Evolutionary conservation across 2,329 filamentous ascomycete species (phyloP).

Genomic region (Fusarium sp.): DNA sequence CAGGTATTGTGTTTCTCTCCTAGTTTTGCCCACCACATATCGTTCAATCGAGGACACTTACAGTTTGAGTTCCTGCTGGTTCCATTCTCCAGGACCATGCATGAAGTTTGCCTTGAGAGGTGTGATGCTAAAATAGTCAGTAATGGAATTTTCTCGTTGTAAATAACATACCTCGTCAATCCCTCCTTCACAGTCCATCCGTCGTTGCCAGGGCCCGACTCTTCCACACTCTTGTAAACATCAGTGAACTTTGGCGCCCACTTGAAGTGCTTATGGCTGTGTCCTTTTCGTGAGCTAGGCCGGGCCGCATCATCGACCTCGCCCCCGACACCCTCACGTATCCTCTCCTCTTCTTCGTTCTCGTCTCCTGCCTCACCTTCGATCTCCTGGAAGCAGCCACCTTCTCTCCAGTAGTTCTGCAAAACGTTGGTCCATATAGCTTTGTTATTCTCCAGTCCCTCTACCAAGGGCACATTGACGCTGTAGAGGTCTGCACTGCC

Average conservation of each 20-base stretch:
- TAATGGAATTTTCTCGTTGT: background rate
- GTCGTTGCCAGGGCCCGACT: slow-evolving; percentile 82
- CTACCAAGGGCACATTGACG: slow-evolving; percentile 88
- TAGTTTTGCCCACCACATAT: slow-evolving; percentile 18
- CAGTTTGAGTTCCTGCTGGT: slow-evolving; percentile 80
- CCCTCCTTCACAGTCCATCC: slow-evolving; percentile 92
- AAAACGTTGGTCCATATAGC: slow-evolving; percentile 87
- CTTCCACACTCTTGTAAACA: slow-evolving; percentile 87
- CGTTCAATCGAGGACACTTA: slow-evolving; percentile 65
- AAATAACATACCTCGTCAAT: slow-evolving; percentile 74
- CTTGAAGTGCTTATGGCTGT: slow-evolving; percentile 89
- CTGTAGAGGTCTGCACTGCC: slow-evolving; percentile 82
- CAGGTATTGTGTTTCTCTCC: slow-evolving; percentile 40
- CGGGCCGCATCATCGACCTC: slow-evolving; percentile 51
- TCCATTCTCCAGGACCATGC: slow-evolving; percentile 71
- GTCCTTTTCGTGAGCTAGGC: slow-evolving; percentile 50
- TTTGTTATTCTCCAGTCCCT: slow-evolving; percentile 75
- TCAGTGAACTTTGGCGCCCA: slow-evolving; percentile 91
- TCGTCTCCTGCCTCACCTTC: slow-evolving; percentile 71
- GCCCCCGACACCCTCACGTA: slow-evolving; percentile 71
- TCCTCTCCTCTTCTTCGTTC: slow-evolving; percentile 75
- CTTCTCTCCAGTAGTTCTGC: slow-evolving; percentile 89
- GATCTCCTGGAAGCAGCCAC: slow-evolving; percentile 86
- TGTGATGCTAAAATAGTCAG: slow-evolving; percentile 71
- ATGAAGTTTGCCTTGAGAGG: slow-evolving; percentile 93